Base-by-base conservation (phyloP, 1,139 yeast genomes). In the Hyphopichia wangnamkhiaoensis region DNA sequence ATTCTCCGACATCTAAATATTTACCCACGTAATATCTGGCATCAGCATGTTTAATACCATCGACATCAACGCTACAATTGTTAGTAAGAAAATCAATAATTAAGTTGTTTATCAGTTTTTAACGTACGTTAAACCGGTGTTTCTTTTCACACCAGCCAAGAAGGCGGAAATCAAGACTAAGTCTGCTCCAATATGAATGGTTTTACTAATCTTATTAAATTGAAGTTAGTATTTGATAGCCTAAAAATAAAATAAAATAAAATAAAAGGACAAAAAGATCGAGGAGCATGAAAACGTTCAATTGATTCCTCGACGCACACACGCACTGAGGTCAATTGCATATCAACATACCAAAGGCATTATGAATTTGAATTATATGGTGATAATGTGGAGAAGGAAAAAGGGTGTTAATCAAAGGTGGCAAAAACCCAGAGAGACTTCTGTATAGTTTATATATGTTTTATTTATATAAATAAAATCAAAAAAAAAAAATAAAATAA, bases 91-190 rank as follows among this genome's bases (percentile, higher is more conserved):
- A 29, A 29, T n/a, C 36, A 37, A 8, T 21, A 10, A 8, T 8
- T 21, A 21, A 8, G 7, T 21, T 21, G 7, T 7, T 8, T 7
- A 8, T 27, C 13, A 13, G 7, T 17, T 29, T 12, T 17, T 31
- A 38, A 65, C 75, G 43, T 57, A 70, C 68, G 89, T 77, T 33
- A 91, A 69, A 0, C 98, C 98, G 3, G 97, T 84, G 51, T 83
- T 82, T 59, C 96, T 79, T 63, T 84, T 88, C 37, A 93, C 81
- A 2, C 97, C 98, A 1, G 98, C 96, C 40, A 93, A 70, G 39
- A 90, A 78, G 0, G 96, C 84, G 1, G 96, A 85, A 4, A 89
- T 72, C 33, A 93, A 71, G 2, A 84, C 80, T 34, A 90, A 72
- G 58, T 93, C 98, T 31, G 84, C 65, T 2, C 90, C 75, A 38